phyloP scores from a whole-genome alignment of 2,329 filamentous ascomycete genomes.

The Coniochaeta sp. region DNA sequence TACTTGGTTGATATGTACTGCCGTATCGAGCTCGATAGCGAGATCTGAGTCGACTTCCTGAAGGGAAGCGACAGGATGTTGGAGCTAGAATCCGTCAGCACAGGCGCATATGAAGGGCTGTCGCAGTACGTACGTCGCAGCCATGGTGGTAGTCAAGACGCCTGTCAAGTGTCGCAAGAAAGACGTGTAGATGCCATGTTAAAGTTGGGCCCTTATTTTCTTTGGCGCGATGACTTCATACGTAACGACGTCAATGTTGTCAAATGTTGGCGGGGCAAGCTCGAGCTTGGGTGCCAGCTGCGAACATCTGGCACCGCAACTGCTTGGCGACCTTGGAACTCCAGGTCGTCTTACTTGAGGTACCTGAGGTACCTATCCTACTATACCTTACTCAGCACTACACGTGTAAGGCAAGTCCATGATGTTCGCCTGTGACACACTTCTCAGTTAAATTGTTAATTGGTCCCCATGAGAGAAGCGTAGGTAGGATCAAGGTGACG shows the following conservation, averaged over 20 bases:
- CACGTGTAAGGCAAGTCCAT: too few relatives aligned
- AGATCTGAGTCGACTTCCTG: conserved; percentile 72
- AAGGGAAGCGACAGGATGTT: conserved; percentile 79
- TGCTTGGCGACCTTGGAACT: too few relatives aligned
- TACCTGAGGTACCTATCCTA: too few relatives aligned
- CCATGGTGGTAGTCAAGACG: not conserved
- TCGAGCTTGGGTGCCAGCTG: not conserved
- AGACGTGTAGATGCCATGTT: not conserved
- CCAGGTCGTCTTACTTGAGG: too few relatives aligned
- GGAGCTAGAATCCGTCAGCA: conserved; percentile 9
- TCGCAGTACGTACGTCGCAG: not conserved
- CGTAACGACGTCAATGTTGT: not conserved
- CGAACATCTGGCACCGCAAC: too few relatives aligned
- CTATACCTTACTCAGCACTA: too few relatives aligned
- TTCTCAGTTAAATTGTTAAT: too few relatives aligned
- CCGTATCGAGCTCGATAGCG: conserved; percentile 74
- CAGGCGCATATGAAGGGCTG: too few relatives aligned
- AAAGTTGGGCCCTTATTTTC: not conserved
- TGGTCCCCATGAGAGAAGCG: too few relatives aligned
- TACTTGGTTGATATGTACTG: conserved; percentile 97
- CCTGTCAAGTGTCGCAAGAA: not conserved
- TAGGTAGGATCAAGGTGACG: too few relatives aligned
- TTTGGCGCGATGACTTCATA: not conserved
- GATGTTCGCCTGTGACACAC: too few relatives aligned
- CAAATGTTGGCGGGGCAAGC: not conserved